Base-by-base conservation (phyloP, 495 filamentous ascomycete genomes). In the Tuber brumale region DNA sequence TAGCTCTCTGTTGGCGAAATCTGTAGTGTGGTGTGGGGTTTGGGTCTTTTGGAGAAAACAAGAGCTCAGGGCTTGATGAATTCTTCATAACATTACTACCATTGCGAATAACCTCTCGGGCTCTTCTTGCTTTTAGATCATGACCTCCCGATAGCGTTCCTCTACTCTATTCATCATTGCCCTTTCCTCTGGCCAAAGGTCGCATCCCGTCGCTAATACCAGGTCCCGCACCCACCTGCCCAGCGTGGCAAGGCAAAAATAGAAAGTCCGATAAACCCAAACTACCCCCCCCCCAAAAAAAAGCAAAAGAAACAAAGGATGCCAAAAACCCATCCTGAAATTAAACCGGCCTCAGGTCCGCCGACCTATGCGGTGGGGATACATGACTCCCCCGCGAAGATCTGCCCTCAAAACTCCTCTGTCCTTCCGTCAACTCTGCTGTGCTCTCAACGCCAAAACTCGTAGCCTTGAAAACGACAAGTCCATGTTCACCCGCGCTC, bases 401-500 rank as follows among this genome's bases (percentile, higher is more conserved):
- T 27, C 66, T 19, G 44, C 2, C n/a, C 23, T 41, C 57, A 41
- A 71, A 76, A 45, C 69, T 74, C 69, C 39, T 39, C 66, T 7
- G 21, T 44, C 41, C 39, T 9, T 27, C 57, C 18, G 76, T 78
- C 57, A 74, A 71, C 43, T 74, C 42, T 23, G 37, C 57, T 43
- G 66, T 71, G 37, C 61, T 77, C 41, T 74, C 77, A 61, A 73
- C 41, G 31, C n/a, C 61, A 71, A 74, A 73, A 71, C 61, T 70
- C 18, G 42, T 74, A 35, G 43, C 69, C 71, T 71, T 74, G 71
- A 74, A 77, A 70, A 79, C 77, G 61, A 71, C 71, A 31, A 77
- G 57, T 23, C 70, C 69, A 10, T 71, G 76, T 12, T 79, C 75
- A 35, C 27, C 44, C 70, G 31, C 12, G 6, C 19, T 27, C 14